phyloP scores from a whole-genome alignment of 2,329 filamentous ascomycete species.

The Metarhizium anisopliae region DNA sequence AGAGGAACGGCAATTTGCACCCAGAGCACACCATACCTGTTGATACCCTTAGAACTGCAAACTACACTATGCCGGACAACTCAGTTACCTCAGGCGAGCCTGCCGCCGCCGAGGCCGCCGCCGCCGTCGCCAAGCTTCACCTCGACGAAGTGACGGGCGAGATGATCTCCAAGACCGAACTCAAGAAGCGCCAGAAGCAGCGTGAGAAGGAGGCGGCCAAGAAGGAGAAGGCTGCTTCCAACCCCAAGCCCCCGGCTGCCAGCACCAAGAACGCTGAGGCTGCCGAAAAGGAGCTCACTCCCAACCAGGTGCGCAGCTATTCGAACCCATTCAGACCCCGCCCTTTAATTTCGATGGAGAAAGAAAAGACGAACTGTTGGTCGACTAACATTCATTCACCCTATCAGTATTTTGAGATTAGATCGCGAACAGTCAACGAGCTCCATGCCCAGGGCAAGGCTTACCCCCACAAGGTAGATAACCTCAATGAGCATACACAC shows the following conservation, averaged over 20 bases:
- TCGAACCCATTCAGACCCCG: background rate
- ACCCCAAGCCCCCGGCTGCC: constrained; percentile 54
- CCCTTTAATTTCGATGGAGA: background rate
- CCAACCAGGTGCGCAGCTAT: constrained; percentile 36
- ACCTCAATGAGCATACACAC: background rate
- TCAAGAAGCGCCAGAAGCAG: constrained; percentile 95
- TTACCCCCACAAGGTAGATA: constrained; percentile 69
- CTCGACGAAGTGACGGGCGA: constrained; percentile 93
- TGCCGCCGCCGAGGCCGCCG: constrained; percentile 42
- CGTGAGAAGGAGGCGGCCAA: constrained; percentile 82
- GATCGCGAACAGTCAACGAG: constrained; percentile 61
- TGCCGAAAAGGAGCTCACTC: constrained; percentile 45
- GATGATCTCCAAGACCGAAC: constrained; percentile 70
- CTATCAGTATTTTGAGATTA: constrained; percentile 79
- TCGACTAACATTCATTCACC: background rate
- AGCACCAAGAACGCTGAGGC: constrained; percentile 50
- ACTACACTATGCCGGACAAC: constrained; percentile 22
- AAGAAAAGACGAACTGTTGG: no score
- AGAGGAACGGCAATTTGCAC: background rate
- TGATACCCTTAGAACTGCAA: background rate
- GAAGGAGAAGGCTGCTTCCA: constrained; percentile 71
- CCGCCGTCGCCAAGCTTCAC: constrained; percentile 61
- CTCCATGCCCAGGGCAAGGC: constrained; percentile 32
- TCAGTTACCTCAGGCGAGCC: constrained; percentile 22
- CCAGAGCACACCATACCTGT: background rate